Percentiles rank a stretch among this genome's conserved stretches.
phyloP scores from a whole-genome alignment of 139 green algal genomes.

The Auxenochlorella pyrenoidosa region DNA sequence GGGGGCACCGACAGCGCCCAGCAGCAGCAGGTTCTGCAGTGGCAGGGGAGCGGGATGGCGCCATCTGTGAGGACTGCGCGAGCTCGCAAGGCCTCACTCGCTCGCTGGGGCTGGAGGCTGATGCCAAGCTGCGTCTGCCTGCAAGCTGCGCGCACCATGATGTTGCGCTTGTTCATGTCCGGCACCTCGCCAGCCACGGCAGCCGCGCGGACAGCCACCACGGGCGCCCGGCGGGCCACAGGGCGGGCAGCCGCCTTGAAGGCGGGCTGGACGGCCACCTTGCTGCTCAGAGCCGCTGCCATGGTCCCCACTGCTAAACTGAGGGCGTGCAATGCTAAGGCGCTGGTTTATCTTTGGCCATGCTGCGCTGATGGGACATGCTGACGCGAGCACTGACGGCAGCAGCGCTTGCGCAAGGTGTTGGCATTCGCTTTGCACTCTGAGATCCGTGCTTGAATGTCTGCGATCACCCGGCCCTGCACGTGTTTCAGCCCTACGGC shows the following conservation, averaged over 20 bases:
- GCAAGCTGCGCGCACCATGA: slow-evolving; percentile 78
- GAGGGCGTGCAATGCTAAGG: not conserved
- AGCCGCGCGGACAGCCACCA: slow-evolving; percentile 15
- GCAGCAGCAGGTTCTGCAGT: slow-evolving; percentile 79
- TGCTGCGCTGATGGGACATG: not conserved
- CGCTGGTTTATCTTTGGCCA: not conserved
- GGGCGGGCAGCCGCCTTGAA: slow-evolving; percentile 3
- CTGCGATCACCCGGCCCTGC: no score
- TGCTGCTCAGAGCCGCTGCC: not conserved
- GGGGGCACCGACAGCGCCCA: slow-evolving; percentile 78
- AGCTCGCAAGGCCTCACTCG: not conserved
- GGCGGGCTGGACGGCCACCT: not conserved
- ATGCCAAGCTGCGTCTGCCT: not conserved
- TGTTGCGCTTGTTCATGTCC: slow-evolving; percentile 79
- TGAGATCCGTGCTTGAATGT: no score
- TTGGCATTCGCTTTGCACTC: not conserved
- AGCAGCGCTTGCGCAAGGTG: not conserved
- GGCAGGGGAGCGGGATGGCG: not conserved
- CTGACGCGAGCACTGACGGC: no score
- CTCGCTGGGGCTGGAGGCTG: not conserved
- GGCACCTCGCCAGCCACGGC: slow-evolving; percentile 3
- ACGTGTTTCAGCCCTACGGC: no score
- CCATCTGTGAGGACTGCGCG: no score
- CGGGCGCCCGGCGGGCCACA: slow-evolving; percentile 7
- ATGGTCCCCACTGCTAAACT: not conserved